Percentiles rank a stretch among this genome's conserved stretches.
These are phyloP conservation scores for Plantago ovata DNA, from an alignment of 257 asterid genomes.

Conservation along the genomic window DNA sequence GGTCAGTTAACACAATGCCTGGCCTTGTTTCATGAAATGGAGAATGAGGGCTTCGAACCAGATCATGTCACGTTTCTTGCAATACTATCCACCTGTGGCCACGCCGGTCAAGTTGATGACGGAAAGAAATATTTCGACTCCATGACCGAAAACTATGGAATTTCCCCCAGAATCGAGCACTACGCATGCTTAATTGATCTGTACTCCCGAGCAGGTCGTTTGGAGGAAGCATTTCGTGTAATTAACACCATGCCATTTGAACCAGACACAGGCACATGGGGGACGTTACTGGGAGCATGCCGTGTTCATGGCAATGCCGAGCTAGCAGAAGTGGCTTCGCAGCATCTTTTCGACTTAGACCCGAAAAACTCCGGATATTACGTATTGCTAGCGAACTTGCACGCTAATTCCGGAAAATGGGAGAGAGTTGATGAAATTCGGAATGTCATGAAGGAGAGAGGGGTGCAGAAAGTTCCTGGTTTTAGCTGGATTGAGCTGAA, in stretches of 20 bases:
- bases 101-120: conserved; percentile 69
- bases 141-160: conserved; percentile 49
- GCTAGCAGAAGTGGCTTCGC: conserved; percentile 78
- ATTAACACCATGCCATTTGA: conserved; percentile 60
- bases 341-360: conserved; percentile 53
- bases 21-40: conserved; percentile 49
- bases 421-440: conserved; percentile 56
- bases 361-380: conserved; percentile 91
- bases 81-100: conserved; percentile 73
- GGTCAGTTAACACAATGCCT: conserved; percentile 47
- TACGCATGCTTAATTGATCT: conserved; percentile 82
- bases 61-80: conserved; percentile 83
- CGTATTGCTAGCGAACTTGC: conserved; percentile 69
- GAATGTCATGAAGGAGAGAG: conserved; percentile 60
- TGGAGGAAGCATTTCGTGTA: conserved; percentile 50
- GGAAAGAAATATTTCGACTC: conserved; percentile 50
- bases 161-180: conserved; percentile 67
- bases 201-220: conserved; percentile 65
- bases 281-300: conserved; percentile 76
- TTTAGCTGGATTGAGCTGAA: conserved; percentile 80
- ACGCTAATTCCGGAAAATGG: conserved; percentile 72
- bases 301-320: conserved; percentile 67
- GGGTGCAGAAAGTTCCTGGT: conserved; percentile 76
- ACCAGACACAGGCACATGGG: conserved; percentile 94
- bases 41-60: conserved; percentile 46